Percentiles rank a stretch among this genome's conserved stretches.
Conservation (phyloP, 2,329 filamentous ascomycete species). For the Ciborinia camelliae region DNA sequence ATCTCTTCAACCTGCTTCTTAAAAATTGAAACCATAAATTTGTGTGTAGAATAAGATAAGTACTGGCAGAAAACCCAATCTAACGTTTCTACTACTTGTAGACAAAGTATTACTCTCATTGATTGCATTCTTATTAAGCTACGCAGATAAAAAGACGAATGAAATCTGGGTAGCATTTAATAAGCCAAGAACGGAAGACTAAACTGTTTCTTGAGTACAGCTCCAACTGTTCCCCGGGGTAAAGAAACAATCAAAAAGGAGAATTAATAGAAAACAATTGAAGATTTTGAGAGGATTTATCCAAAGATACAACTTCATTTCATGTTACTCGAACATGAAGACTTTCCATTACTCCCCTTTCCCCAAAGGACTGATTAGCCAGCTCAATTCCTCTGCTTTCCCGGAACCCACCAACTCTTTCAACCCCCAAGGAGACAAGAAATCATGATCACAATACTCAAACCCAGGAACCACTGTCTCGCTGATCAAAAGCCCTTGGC, state of each 20-base stretch:
- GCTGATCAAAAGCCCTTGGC: slow-evolving; percentile 56
- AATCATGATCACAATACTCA: slow-evolving; percentile 65
- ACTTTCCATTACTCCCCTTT: slow-evolving; percentile 17
- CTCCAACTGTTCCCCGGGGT: background rate
- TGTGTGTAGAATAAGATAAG: no score
- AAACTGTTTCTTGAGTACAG: background rate
- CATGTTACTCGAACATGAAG: background rate
- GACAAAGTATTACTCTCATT: no score
- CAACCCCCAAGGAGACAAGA: slow-evolving; percentile 52
- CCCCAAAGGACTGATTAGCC: slow-evolving; percentile 42
- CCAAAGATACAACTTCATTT: background rate
- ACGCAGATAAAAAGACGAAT: no score
- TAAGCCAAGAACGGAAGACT: background rate
- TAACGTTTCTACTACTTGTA: no score
- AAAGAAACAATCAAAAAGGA: background rate
- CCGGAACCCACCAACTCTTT: slow-evolving; percentile 50
- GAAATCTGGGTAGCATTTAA: background rate
- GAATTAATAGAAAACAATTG: background rate
- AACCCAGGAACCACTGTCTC: slow-evolving; percentile 68
- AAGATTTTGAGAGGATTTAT: background rate
- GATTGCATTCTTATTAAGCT: no score
- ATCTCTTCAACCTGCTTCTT: no score
- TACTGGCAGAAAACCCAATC: no score
- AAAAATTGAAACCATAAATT: no score
- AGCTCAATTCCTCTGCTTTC: slow-evolving; percentile 47